Evolutionary conservation across 345 rosid genomes (phyloP).

Genomic region (Xanthoceras sorbifolium): DNA sequence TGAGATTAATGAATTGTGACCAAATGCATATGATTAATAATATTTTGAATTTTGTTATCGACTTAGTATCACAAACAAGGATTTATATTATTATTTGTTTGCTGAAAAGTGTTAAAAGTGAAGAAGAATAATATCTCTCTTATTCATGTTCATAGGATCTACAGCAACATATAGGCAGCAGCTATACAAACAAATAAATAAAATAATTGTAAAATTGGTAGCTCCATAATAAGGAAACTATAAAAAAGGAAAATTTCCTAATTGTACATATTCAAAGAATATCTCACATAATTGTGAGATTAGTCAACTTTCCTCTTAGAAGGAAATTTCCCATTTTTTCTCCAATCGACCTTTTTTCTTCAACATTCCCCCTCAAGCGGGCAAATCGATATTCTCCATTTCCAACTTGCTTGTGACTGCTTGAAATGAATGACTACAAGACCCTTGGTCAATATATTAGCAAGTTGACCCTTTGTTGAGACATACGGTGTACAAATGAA

Average conservation of each 20-base stretch:
- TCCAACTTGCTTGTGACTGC: neutral
- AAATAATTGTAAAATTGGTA: neutral
- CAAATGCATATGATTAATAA: neutral
- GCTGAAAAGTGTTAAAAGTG: neutral
- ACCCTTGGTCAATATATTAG: neutral
- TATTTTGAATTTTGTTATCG: neutral
- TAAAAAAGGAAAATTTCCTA: neutral
- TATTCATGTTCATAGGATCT: conserved; percentile 1
- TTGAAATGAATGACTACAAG: neutral
- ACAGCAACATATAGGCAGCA: neutral
- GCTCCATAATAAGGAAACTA: neutral
- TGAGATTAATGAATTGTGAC: neutral
- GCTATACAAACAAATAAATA: neutral
- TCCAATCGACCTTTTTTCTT: neutral
- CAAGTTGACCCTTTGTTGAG: neutral
- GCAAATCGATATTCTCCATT: neutral
- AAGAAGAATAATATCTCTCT: neutral
- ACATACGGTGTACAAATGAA: neutral
- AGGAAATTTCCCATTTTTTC: neutral
- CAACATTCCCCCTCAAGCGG: neutral
- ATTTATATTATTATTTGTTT: too few relatives aligned
- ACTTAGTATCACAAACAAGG: neutral
- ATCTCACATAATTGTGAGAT: neutral
- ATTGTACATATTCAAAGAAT: neutral
- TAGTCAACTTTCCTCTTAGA: neutral